Percentiles rank a stretch among this genome's conserved stretches.
Conservation (phyloP, 192 early-diverging fungal species). For the Coemansia sp. region DNA sequence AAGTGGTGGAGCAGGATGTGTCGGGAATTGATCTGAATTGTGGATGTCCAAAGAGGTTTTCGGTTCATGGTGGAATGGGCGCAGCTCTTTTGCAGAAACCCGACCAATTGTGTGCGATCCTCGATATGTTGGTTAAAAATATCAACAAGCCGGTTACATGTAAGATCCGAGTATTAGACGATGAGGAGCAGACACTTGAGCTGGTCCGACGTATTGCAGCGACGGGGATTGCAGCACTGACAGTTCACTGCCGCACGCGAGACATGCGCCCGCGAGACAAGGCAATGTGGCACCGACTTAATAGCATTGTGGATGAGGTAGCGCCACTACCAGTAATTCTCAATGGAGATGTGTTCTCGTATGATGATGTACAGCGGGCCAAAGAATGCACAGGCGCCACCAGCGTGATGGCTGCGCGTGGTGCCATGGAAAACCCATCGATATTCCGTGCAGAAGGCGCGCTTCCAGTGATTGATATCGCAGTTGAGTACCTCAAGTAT, state of each 20-base stretch:
- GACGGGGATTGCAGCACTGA: constrained; percentile 84
- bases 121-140: constrained; percentile 69
- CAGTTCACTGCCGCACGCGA: constrained; percentile 83
- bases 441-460: constrained; percentile 73
- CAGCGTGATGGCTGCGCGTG: constrained; percentile 89
- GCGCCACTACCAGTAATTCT: constrained; percentile 80
- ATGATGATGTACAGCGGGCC: constrained; percentile 61
- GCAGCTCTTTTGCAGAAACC: constrained; percentile 85
- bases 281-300: constrained; percentile 83
- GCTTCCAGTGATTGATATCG: constrained; percentile 57
- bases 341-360: constrained; percentile 85
- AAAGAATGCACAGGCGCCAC: constrained; percentile 62
- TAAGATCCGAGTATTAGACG: constrained; percentile 80
- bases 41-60: constrained; percentile 97
- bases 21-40: constrained; percentile 95
- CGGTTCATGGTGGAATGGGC: constrained; percentile 91
- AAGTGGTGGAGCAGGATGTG: constrained; percentile 81
- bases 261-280: constrained; percentile 75
- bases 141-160: constrained; percentile 80
- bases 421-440: constrained; percentile 82
- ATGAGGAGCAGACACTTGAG: constrained; percentile 74
- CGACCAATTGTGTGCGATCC: constrained; percentile 76
- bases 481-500: constrained; percentile 65
- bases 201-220: constrained; percentile 78
- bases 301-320: constrained; percentile 67